Percentiles rank a stretch among this genome's conserved stretches.
These are phyloP conservation scores for Chaetomiaceae sp. DNA, from an alignment of 2,329 filamentous ascomycete species.

Conservation along the genomic window DNA sequence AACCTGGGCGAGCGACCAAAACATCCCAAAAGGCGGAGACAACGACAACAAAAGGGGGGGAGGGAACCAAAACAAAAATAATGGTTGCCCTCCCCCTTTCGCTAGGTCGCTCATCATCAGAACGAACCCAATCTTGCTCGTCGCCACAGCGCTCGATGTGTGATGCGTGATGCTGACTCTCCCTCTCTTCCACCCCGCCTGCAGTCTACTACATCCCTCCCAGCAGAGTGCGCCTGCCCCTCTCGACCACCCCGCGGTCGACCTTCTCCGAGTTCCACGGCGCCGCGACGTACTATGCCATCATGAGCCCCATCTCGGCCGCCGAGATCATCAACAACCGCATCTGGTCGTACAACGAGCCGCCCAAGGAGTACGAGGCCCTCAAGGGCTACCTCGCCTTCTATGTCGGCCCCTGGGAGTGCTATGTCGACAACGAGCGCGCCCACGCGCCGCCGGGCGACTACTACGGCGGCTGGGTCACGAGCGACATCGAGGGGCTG, in stretches of 20 bases:
- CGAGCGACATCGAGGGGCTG: slow-evolving; percentile 52
- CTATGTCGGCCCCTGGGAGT: slow-evolving; percentile 58
- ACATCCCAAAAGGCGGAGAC: background rate
- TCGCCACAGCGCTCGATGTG: too few species aligned
- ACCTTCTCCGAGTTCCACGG: slow-evolving; percentile 60
- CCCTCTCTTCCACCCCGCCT: background rate
- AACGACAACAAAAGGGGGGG: too few species aligned
- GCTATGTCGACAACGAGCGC: slow-evolving; percentile 56
- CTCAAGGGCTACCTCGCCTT: slow-evolving; percentile 55
- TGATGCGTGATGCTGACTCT: too few species aligned
- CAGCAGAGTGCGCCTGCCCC: slow-evolving; percentile 41
- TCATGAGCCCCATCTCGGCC: slow-evolving; percentile 36
- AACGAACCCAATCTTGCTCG: too few species aligned
- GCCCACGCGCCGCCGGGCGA: slow-evolving; percentile 56
- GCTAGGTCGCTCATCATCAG: too few species aligned
- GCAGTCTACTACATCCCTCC: slow-evolving; percentile 57
- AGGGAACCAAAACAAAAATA: too few species aligned
- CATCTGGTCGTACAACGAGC: slow-evolving; percentile 56
- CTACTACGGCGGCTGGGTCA: slow-evolving; percentile 62
- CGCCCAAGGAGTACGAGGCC: slow-evolving; percentile 45
- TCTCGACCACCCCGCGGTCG: slow-evolving; percentile 40
- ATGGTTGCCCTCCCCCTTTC: too few species aligned
- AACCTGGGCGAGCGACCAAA: background rate
- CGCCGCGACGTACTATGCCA: slow-evolving; percentile 52
- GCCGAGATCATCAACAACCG: slow-evolving; percentile 41